Evolutionary conservation across 768 basidiomycete species (phyloP).

Genomic region (Saitozyma podzolica): DNA sequence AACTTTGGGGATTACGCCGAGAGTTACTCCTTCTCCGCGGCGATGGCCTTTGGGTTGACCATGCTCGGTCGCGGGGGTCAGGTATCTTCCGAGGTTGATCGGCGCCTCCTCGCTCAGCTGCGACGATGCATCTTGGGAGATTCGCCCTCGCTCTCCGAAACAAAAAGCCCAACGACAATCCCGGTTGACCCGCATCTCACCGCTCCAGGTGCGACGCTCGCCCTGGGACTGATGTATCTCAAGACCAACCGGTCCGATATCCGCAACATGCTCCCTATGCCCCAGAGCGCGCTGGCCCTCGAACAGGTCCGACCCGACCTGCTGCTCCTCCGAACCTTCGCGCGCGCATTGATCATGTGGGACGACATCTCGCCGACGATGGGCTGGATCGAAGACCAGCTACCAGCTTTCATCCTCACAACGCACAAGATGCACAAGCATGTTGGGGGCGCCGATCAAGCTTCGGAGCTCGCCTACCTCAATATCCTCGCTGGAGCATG

Average conservation of each 20-base stretch:
- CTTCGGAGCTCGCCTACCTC: slow-evolving; percentile 84
- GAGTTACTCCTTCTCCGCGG: slow-evolving; percentile 84
- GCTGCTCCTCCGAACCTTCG: slow-evolving; percentile 75
- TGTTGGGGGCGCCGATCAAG: slow-evolving; percentile 60
- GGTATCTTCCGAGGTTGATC: slow-evolving; percentile 72
- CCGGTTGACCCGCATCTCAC: slow-evolving; percentile 83
- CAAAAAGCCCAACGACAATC: background rate
- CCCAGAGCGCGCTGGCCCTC: slow-evolving; percentile 73
- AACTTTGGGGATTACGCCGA: slow-evolving; percentile 86
- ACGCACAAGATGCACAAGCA: slow-evolving; percentile 22
- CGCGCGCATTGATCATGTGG: slow-evolving; percentile 83
- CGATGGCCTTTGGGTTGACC: slow-evolving; percentile 91
- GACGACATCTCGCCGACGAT: slow-evolving; percentile 67
- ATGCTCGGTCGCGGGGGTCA: slow-evolving; percentile 80
- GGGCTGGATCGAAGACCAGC: slow-evolving; percentile 67
- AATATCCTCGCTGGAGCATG: slow-evolving; percentile 88
- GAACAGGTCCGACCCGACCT: slow-evolving; percentile 87
- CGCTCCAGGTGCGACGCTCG: slow-evolving; percentile 85
- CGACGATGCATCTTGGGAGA: slow-evolving; percentile 73
- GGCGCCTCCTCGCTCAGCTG: slow-evolving; percentile 66
- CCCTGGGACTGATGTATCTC: slow-evolving; percentile 89
- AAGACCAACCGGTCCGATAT: slow-evolving; percentile 79
- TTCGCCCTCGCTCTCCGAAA: background rate
- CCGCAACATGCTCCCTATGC: slow-evolving; percentile 79
- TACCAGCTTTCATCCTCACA: slow-evolving; percentile 57